These are phyloP conservation scores for Amanita exitialis DNA, from an alignment of 768 basidiomycete species.

Conservation along the genomic window DNA sequence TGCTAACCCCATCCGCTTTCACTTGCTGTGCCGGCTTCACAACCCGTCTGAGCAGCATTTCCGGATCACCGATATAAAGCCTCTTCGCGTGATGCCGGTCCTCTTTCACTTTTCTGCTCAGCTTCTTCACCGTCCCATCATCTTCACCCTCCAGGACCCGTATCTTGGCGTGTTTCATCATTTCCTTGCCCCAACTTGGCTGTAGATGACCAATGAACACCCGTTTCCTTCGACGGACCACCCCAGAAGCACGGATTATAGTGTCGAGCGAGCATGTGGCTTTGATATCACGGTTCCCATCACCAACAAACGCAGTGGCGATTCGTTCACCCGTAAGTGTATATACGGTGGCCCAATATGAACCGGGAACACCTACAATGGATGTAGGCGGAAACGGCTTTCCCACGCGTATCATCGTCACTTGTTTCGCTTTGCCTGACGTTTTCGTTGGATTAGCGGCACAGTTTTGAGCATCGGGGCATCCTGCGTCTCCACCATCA, in stretches of 20 bases:
- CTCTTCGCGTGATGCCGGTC: not conserved
- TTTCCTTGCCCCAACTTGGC: conserved; percentile 19
- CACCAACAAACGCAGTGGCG: conserved; percentile 16
- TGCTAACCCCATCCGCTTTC: not conserved
- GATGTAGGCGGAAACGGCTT: conserved; percentile 3
- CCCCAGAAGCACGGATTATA: not conserved
- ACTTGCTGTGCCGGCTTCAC: not conserved
- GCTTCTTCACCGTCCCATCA: not conserved
- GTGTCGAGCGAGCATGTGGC: conserved; percentile 12
- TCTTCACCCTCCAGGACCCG: not conserved
- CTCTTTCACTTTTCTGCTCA: not conserved
- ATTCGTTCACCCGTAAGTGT: conserved; percentile 18
- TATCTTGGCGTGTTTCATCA: not conserved
- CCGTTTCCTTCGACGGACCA: conserved; percentile 8
- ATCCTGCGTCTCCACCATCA: not conserved
- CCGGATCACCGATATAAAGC: conserved; percentile 8
- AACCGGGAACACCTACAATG: conserved; percentile 8
- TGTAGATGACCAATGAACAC: conserved; percentile 22
- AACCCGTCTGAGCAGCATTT: conserved; percentile 1
- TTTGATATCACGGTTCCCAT: conserved; percentile 12
- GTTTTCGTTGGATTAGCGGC: not conserved
- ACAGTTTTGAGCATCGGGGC: not conserved
- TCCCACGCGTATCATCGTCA: not conserved
- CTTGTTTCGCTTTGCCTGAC: not conserved
- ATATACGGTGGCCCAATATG: conserved; percentile 22